Evolutionary conservation across 169 alveolate species (phyloP).

Genomic region (Babesia ovata): DNA sequence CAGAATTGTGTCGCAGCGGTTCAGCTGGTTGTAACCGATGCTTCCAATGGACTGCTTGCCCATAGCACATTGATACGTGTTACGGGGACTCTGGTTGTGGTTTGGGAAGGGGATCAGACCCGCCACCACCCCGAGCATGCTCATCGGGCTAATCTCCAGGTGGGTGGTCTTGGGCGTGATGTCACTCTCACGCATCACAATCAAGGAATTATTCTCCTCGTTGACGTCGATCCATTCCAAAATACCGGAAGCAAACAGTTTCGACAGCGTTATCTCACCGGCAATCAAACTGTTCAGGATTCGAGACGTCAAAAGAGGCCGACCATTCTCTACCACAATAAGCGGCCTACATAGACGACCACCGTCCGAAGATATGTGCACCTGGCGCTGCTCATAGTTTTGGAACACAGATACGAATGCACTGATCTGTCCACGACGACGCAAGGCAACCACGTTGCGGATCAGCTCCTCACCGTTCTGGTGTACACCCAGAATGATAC

Average conservation of each 20-base stretch:
- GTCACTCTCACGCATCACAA: slow-evolving; percentile 91
- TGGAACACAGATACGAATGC: slow-evolving; percentile 95
- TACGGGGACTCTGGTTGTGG: slow-evolving; percentile 99
- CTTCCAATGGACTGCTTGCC: slow-evolving; percentile 99
- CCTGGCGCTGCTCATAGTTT: slow-evolving; percentile 88
- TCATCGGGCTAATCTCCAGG: slow-evolving; percentile 96
- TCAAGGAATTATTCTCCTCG: slow-evolving; percentile 96
- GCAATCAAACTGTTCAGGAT: slow-evolving; percentile 57
- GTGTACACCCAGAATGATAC: slow-evolving; percentile 93
- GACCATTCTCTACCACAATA: slow-evolving; percentile 94
- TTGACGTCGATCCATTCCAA: slow-evolving; percentile 99
- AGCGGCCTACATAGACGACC: slow-evolving; percentile 99
- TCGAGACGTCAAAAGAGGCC: slow-evolving; percentile 73
- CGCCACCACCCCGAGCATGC: slow-evolving; percentile 97
- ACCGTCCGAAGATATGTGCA: slow-evolving; percentile 97
- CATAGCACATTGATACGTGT: slow-evolving; percentile 99
- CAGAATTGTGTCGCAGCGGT: slow-evolving; percentile 90
- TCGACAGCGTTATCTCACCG: slow-evolving; percentile 80
- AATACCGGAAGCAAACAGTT: slow-evolving; percentile 83
- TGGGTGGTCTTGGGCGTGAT: slow-evolving; percentile 94
- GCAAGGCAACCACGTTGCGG: slow-evolving; percentile 85
- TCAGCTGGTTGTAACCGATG: slow-evolving; percentile 94
- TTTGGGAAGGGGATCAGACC: slow-evolving; percentile 99
- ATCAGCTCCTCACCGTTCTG: slow-evolving; percentile 87
- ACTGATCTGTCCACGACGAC: slow-evolving; percentile 95